Conservation (phyloP, 2,329 filamentous ascomycete species). For the Penicillium sp. region DNA sequence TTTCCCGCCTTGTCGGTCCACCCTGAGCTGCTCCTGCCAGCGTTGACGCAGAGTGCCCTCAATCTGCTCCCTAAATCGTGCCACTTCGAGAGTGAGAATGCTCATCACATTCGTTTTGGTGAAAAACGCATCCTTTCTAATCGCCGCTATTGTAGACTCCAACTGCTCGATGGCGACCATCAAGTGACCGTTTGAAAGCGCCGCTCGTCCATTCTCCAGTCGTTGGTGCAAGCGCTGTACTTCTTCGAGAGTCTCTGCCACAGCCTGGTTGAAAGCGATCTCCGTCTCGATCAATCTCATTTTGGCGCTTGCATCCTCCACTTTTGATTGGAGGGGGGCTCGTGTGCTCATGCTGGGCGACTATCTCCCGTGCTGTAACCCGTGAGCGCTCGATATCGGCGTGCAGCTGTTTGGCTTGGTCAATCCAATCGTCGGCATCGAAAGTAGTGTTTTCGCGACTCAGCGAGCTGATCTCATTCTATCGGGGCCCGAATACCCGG, state of each 20-base stretch:
- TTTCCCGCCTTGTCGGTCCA: constrained; percentile 60
- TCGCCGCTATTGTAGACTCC: constrained; percentile 46
- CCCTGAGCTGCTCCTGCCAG: constrained; percentile 70
- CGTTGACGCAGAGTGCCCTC: constrained; percentile 67
- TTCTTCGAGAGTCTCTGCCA: constrained; percentile 56
- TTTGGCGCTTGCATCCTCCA: constrained; percentile 63
- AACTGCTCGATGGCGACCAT: constrained; percentile 54
- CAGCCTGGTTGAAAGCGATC: constrained; percentile 61
- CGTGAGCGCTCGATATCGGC: constrained; percentile 82
- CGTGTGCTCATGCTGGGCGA: constrained; percentile 73
- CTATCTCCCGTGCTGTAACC: constrained; percentile 77
- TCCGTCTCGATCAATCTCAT: constrained; percentile 61
- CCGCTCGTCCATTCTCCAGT: constrained; percentile 52
- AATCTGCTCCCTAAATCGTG: constrained; percentile 68
- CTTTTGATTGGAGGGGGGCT: constrained; percentile 64
- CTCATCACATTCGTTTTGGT: constrained; percentile 46
- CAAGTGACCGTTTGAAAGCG: constrained; percentile 51
- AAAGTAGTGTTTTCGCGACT: constrained; percentile 76
- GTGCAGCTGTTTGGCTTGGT: constrained; percentile 80
- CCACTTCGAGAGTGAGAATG: constrained; percentile 67
- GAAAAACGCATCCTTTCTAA: constrained; percentile 36
- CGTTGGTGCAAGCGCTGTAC: constrained; percentile 55
- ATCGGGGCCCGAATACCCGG: constrained; percentile 12
- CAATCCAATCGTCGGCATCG: constrained; percentile 84
- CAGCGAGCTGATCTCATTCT: constrained; percentile 73